Evolutionary conservation across 2,329 filamentous ascomycete species (phyloP), one percentile per base, ranked within the genome.

Genomic region (Corinectria fuckeliana): DNA sequence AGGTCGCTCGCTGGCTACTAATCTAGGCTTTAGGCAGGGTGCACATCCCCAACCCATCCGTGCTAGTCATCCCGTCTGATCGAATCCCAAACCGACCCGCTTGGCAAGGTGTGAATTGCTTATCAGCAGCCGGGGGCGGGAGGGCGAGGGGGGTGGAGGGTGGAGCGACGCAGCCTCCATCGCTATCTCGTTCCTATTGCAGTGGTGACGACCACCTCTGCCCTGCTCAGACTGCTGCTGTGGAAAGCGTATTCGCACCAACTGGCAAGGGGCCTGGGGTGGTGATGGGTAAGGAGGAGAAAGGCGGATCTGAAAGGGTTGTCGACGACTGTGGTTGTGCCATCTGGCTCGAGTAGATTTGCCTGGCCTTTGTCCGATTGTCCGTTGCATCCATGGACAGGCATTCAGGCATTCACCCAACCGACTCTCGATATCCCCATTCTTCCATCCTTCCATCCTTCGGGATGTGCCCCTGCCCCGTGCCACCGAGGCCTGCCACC

Each of bases 281-380:
- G 55, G 25, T 42, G 34, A 44, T 44, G 55, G 55, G 51, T 16
- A 20, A 30, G 32, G 28, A 26, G 25, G 26, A 45, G 18, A 48
- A n/a, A 45, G 18, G 32, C 36, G 20, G 38, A 14, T 44, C 51
- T 26, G 32, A 38, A 44, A 18, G 30, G 45, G 16, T 14, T 55
- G 55, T 49, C 39, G 53, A 60, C 52, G 51, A 58, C 47, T 67
- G 41, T 50, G 55, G 51, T 58, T 54, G 47, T 56, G 65, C 64
- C 67, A 69, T 60, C 63, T 69, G 67, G 67, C 66, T 66, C 53
- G 34, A 50, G 54, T 61, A 55, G 49, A 68, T 61, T 63, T 68
- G 67, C 44, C 39, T 56, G 44, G 50, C 55, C 39, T 47, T 34
- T 61, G 50, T 52, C 57, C 49, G 42, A 52, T 47, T 48, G 55